Evolutionary conservation across 139 green algal species (phyloP), one percentile per base, ranked within the genome.

Genomic region (Asterochloris erici): DNA sequence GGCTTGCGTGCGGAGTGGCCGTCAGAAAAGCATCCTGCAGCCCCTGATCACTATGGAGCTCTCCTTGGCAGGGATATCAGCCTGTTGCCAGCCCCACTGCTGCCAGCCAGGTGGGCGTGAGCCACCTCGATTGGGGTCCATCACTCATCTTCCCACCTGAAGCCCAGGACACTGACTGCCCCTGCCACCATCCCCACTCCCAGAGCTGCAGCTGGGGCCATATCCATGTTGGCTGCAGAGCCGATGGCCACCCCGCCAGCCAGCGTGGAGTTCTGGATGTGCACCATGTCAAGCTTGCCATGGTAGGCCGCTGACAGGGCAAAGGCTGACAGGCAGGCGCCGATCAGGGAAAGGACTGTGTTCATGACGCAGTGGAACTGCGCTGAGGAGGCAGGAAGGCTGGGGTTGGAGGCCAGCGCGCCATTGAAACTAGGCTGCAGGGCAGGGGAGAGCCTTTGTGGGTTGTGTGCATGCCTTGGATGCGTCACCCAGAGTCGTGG

Each of bases 241-340:
- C 91, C 91, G 63, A 95, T 91, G 63, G 90, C 91, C 60, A 94
- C 91, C 54, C 91, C 91, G 54, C 91, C 91, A 14, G 91, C 90
- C 54, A 93, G 80, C 12, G 88, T 91, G 14, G 84, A 76, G 66
- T 93, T 93, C 84, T 93, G 89, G 26, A 91, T 83, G 70, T 90
- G 84, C 69, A 93, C 85, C 83, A 92, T 92, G 84, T 91, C 78
- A 47, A 93, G 83, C 21, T 85, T 84, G 38, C 85, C 86, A 15
- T 81, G 70, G 15, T 88, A 73, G 29, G 84, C 66, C 0, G 86
- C 80, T 0, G 79, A 87, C 17, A 85, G 82, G 6, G 70, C 78
- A 83, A 94, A 94, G 11, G 90, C 85, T 73, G 83, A 47, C 12
- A 94, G 19, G 23, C 79, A 86, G 0, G 88, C 85, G 26, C 83